Evolutionary conservation across 441 rosid genomes (phyloP).

Genomic region (Syzygium malaccense): DNA sequence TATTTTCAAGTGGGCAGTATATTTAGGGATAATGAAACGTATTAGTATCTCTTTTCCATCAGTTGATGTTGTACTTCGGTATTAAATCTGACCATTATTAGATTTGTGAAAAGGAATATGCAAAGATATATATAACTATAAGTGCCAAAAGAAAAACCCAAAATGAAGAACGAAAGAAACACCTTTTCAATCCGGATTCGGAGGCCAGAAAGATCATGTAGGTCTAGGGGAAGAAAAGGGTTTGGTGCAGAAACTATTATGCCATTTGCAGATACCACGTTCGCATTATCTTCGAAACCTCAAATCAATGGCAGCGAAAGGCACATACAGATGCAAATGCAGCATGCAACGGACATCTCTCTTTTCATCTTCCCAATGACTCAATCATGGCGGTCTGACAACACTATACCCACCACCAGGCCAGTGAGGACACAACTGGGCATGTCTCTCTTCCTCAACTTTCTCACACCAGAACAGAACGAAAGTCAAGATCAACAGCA

Average conservation of each 20-base stretch:
- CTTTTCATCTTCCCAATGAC: slow-evolving; percentile 34
- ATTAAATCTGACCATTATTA: not conserved
- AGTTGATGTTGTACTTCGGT: not conserved
- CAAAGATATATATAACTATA: not conserved
- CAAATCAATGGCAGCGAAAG: not conserved
- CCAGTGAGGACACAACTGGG: not conserved
- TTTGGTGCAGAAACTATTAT: not conserved
- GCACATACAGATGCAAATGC: not conserved
- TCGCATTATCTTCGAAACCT: not conserved
- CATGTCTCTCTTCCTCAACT: not conserved
- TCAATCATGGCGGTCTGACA: slow-evolving; percentile 41
- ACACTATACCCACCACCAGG: not conserved
- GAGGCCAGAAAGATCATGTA: not conserved
- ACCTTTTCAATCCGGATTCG: not conserved
- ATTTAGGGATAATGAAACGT: not conserved
- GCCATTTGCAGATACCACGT: not conserved
- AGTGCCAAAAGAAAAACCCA: not conserved
- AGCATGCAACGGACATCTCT: not conserved
- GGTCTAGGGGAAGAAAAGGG: not conserved
- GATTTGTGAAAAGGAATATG: not conserved
- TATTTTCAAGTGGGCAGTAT: not conserved
- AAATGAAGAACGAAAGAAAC: not conserved
- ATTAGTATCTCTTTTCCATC: not conserved
- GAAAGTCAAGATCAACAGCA: not conserved
- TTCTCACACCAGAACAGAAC: not conserved